Evolutionary conservation across 1,284 basidiomycete species (phyloP).

Genomic region (Sanguinoderma infundibulare): DNA sequence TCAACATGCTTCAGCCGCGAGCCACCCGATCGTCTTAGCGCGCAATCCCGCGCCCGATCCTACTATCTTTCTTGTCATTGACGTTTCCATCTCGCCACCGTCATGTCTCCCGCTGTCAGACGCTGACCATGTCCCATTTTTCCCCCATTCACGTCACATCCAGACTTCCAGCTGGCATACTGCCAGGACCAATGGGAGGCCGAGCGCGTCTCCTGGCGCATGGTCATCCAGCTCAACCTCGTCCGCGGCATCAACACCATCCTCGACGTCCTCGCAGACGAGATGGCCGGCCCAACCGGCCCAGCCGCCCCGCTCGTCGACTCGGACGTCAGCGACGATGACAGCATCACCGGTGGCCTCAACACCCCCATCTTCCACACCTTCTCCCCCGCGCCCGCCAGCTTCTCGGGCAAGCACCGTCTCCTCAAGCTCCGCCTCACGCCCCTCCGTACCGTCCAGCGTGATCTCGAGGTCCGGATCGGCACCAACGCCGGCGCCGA

Average conservation of each 20-base stretch:
- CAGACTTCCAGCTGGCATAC: conserved; percentile 76
- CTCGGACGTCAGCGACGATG: conserved; percentile 23
- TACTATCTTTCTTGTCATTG: no score
- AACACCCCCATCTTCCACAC: background rate
- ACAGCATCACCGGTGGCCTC: background rate
- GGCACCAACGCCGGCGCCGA: conserved; percentile 52
- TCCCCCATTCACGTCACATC: background rate
- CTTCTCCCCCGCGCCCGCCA: conserved; percentile 5
- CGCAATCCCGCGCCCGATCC: no score
- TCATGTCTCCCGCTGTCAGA: background rate
- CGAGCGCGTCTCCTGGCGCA: conserved; percentile 72
- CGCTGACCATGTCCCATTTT: background rate
- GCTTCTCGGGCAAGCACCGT: conserved; percentile 64
- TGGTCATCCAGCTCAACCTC: conserved; percentile 77
- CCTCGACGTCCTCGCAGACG: conserved; percentile 57
- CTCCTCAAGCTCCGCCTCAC: conserved; percentile 59
- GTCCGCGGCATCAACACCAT: conserved; percentile 68
- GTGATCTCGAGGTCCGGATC: conserved; percentile 61
- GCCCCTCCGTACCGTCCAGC: conserved; percentile 59
- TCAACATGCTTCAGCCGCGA: background rate
- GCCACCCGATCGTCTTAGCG: no score
- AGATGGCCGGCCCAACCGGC: conserved; percentile 45
- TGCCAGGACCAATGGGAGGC: conserved; percentile 68
- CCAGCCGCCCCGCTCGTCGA: conserved; percentile 9
- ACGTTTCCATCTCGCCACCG: background rate